phyloP scores from a whole-genome alignment of 441 rosid species.

The Melastoma candidum region DNA sequence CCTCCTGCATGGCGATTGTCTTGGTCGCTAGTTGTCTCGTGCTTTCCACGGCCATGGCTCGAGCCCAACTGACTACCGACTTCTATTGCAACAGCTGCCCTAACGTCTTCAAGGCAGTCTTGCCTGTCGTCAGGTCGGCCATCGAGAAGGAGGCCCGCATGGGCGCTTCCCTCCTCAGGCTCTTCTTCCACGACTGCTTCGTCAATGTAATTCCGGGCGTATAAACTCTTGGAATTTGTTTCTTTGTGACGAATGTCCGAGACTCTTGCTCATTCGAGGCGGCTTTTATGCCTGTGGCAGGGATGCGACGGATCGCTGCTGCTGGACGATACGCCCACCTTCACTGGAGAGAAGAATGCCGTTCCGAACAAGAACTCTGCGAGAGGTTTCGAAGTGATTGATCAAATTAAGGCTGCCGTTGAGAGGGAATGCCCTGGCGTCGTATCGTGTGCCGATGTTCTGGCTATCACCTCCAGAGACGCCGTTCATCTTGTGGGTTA shows the following conservation, averaged over 20 bases:
- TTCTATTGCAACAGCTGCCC: conserved; percentile 1
- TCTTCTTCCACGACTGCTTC: conserved; percentile 10
- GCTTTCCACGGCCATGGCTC: too few species aligned
- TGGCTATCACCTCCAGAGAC: background rate
- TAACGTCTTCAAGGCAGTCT: background rate
- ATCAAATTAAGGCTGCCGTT: background rate
- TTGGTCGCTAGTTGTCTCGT: too few species aligned
- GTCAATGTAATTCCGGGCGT: background rate
- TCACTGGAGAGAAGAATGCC: conserved; percentile 4
- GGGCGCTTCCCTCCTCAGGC: conserved; percentile 9
- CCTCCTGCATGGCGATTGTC: too few species aligned
- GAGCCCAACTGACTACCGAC: background rate
- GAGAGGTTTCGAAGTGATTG: conserved; percentile 2
- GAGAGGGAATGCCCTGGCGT: conserved; percentile 2
- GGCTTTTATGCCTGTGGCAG: background rate
- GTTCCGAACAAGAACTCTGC: background rate
- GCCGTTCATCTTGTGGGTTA: background rate
- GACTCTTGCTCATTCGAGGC: too few species aligned
- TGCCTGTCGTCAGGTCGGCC: background rate
- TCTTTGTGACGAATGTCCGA: too few species aligned
- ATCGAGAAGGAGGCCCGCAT: conserved; percentile 9
- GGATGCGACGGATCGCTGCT: conserved; percentile 7
- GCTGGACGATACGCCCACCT: conserved; percentile 2
- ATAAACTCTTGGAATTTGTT: too few species aligned
- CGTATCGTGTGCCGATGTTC: conserved; percentile 3